Evolutionary conservation across 805 yeast species (phyloP).

Genomic region (Candida mattraensis): DNA sequence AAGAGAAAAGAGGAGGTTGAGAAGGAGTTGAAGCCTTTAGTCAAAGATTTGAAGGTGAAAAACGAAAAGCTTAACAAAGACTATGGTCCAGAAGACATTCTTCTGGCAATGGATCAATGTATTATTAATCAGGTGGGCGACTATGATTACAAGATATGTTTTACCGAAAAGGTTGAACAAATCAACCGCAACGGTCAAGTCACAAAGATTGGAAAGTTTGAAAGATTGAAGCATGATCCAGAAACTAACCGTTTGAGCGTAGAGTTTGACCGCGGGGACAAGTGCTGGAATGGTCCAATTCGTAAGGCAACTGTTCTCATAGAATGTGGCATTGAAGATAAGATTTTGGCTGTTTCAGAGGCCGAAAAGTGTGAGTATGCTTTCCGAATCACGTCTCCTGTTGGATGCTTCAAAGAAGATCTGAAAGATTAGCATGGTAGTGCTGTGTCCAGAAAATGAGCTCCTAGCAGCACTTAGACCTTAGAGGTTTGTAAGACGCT

Average conservation of each 20-base stretch:
- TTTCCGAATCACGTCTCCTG: conserved; percentile 48
- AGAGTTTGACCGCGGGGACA: conserved; percentile 59
- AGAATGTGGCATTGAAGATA: conserved; percentile 61
- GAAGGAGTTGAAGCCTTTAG: conserved; percentile 25
- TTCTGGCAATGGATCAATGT: conserved; percentile 53
- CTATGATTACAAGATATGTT: conserved; percentile 65
- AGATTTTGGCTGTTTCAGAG: conserved; percentile 70
- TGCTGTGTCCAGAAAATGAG: too few relatives aligned
- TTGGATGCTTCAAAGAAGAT: conserved; percentile 39
- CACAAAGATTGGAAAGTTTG: conserved; percentile 51
- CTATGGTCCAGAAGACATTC: conserved; percentile 64
- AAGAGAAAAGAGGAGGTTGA: conserved; percentile 10
- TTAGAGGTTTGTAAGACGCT: too few relatives aligned
- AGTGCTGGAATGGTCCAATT: conserved; percentile 93
- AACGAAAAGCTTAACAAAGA: conserved; percentile 20
- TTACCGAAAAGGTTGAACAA: conserved; percentile 58
- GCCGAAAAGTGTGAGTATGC: conserved; percentile 85
- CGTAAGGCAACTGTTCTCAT: conserved; percentile 67
- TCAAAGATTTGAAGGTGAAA: conserved; percentile 15
- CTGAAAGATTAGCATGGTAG: conserved; percentile 7
- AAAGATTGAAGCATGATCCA: conserved; percentile 13
- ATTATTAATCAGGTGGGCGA: conserved; percentile 58
- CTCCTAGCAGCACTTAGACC: too few relatives aligned
- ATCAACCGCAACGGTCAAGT: conserved; percentile 44
- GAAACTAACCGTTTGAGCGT: conserved; percentile 18